Evolutionary conservation across 331 rosid species (phyloP), one percentile per base, ranked within the genome.

Genomic region (Quercus tomentella): DNA sequence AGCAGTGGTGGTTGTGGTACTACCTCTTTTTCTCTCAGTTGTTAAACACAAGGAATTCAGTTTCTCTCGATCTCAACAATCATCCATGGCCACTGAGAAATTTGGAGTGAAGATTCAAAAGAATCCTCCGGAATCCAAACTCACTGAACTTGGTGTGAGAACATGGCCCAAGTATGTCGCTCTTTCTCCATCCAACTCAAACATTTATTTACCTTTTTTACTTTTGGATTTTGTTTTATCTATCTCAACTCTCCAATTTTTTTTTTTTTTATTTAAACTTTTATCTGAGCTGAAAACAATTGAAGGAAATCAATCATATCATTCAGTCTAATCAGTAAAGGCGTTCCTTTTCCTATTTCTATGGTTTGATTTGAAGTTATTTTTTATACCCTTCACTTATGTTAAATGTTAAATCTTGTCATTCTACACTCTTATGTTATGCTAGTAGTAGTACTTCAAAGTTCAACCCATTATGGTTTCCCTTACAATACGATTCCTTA

Each of bases 31-130:
- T 77, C 76, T 83, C 17, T 70, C 87, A 7, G 16, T 84, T 22
- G 71, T 76, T 58, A 25, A 18, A 65, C 86, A 75, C 49, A 86
- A 81, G 58, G 71, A 84, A 71, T 20, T 17, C 2, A 31, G 45
- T 31, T 65, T 31, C 71, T 2, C 45, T 65, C 23, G 45, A 65
- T 30, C 71, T 65, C 45, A 65, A 16, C 49, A 9, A 18, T 17
- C 82, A n/a, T n/a, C 83, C 15, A 58, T 82, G 85, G 15, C 85
- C 70, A 77, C 28, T n/a, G 92, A 88, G 83, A 74, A 82, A 14
- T 83, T 84, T 74, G 96, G 93, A 41, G 96, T 91, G 22, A 89
- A 76, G 90, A 88, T 91, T 33, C 78, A 89, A 56, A 89, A 81
- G 75, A 91, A 89, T 54, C 91, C 90, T 18, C 77, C 90, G 70